Evolutionary conservation across 352 stramenopile species (phyloP).

Genomic region (Pythium myriotylum): DNA sequence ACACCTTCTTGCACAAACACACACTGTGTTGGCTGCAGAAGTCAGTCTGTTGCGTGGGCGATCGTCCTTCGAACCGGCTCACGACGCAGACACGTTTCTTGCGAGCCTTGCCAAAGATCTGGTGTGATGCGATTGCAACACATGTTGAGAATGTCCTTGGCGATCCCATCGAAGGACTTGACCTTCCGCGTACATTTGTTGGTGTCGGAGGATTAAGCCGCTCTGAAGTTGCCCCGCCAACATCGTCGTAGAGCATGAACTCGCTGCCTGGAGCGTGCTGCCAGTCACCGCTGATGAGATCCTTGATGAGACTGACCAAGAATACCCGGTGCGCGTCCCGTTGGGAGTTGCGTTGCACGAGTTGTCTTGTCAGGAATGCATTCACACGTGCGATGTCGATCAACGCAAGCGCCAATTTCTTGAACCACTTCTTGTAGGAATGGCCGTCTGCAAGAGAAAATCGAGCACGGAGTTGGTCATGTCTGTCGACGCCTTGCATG

Average conservation of each 20-base stretch:
- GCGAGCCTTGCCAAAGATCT: background rate
- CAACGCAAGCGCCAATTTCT: slow-evolving; percentile 28
- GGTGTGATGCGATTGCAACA: background rate
- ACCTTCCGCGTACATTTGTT: too few species aligned
- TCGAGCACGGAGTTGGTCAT: slow-evolving; percentile 31
- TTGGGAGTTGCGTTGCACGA: slow-evolving; percentile 6
- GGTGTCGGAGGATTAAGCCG: too few species aligned
- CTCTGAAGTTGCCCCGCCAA: too few species aligned
- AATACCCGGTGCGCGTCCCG: slow-evolving; percentile 28
- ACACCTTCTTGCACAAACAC: background rate
- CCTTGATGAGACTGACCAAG: slow-evolving; percentile 14
- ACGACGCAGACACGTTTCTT: slow-evolving; percentile 1
- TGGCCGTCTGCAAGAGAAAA: slow-evolving; percentile 34
- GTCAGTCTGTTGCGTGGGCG: background rate
- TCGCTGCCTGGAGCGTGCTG: slow-evolving; percentile 12
- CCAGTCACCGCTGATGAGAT: slow-evolving; percentile 29
- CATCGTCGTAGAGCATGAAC: too few species aligned
- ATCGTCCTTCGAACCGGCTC: background rate
- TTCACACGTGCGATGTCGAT: slow-evolving; percentile 34
- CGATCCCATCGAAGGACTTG: too few species aligned
- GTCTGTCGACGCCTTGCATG: slow-evolving; percentile 36
- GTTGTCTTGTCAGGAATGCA: slow-evolving; percentile 22
- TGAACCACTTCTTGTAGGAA: slow-evolving; percentile 39
- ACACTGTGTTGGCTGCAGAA: background rate
- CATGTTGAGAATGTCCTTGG: too few species aligned